Percentiles rank a stretch among this genome's conserved stretches.
phyloP scores from a whole-genome alignment of 495 filamentous ascomycete species.

The Penicillium daleae region DNA sequence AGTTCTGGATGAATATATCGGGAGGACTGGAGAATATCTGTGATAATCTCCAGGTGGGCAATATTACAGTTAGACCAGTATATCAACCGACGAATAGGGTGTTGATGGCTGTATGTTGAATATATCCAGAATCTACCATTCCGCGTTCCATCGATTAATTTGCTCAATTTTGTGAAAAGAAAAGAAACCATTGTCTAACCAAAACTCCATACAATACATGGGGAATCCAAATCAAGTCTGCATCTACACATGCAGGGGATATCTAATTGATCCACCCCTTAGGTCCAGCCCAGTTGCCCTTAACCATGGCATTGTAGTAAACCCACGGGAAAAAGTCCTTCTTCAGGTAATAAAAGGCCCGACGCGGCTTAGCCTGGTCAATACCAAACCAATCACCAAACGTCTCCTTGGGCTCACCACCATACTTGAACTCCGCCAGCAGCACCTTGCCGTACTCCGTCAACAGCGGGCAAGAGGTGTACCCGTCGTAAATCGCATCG shows the following conservation, averaged over 20 bases:
- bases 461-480: slow-evolving; percentile 69
- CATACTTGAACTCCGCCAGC: slow-evolving; percentile 74
- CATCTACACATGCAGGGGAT: background rate
- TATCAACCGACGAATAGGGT: too few species aligned
- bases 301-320: slow-evolving; percentile 61
- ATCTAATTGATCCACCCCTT: slow-evolving; percentile 51
- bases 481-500: slow-evolving; percentile 62
- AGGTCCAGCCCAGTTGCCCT: slow-evolving; percentile 65
- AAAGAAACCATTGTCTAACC: background rate
- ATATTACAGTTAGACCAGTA: too few species aligned
- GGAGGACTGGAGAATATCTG: too few species aligned
- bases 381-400: slow-evolving; percentile 59
- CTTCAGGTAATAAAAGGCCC: slow-evolving; percentile 67
- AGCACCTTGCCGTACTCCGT: slow-evolving; percentile 70
- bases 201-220: slow-evolving; percentile 9
- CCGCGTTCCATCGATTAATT: background rate
- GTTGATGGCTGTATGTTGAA: too few species aligned
- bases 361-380: slow-evolving; percentile 59
- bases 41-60: too few species aligned
- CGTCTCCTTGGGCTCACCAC: slow-evolving; percentile 71
- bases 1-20: too few species aligned
- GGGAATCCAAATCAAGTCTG: slow-evolving; percentile 6
- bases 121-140: background rate
- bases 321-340: slow-evolving; percentile 76
- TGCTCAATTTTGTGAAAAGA: background rate